Evolutionary conservation across 2,329 filamentous ascomycete species (phyloP), one percentile per base, ranked within the genome.

Genomic region (Sporothrix curviconia): DNA sequence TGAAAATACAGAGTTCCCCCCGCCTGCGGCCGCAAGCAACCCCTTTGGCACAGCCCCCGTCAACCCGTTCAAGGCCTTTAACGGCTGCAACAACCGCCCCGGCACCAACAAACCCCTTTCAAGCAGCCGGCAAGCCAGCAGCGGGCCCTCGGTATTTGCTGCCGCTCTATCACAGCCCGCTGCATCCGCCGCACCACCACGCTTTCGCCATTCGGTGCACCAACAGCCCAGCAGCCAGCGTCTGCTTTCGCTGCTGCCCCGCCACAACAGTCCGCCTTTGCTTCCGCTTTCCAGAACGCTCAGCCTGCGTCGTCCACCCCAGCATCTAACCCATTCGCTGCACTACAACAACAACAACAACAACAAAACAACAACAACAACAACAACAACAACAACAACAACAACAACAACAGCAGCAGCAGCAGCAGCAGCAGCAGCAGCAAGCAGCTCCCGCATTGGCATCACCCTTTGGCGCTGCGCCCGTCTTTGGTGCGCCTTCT

Each of bases 61-160:
- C 19, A 34, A 25, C 25, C 58, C 58, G 8, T 56, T 52, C n/a
- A 34, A 46, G 39, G 40, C 55, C 34, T 11, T 32, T 34, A 17
- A 17, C 34, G 24, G 19, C 49, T 17, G 49, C 49, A 8, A 30
- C 30, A 3, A n/a, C 46, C 14, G 36, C 25, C 17, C 37, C 44
- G 30, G 14, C 58, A 40, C 40, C 47, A 15, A 24, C 14, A 11
- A 57, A 57, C 15, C 58, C 58, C 1, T 60, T 60, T 30, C 55
- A 57, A 14, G 50, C 58, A 14, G 58, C 53, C 25, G 1, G 53
- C 2, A 39, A 47, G n/a, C 11, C 44, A 8, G 32, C 40, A 40
- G 47, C 36, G 19, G 8, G n/a, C 32, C 46, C 15, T 43, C 55
- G 1, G 47, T 22, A 3, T 52, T 55, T 43, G 42, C 34, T n/a